Evolutionary conservation across 148 eudicot genomes (phyloP).

Genomic region (Camellia lanceoleosa): DNA sequence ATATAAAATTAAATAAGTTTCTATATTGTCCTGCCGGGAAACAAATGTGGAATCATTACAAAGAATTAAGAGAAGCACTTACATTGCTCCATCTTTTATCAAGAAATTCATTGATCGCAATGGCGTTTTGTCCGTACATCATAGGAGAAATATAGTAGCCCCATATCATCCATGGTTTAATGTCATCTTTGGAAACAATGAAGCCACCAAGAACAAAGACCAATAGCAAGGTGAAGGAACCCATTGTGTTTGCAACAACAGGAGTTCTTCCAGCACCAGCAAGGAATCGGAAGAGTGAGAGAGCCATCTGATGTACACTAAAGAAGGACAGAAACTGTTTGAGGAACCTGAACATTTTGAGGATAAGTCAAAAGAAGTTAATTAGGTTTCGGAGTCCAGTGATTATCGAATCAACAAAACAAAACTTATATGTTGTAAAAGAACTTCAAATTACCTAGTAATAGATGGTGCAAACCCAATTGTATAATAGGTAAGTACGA

Average conservation of each 20-base stretch:
- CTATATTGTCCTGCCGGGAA: background rate
- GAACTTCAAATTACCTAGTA: constrained; percentile 24
- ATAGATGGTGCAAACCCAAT: constrained; percentile 39
- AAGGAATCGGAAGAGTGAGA: constrained; percentile 3
- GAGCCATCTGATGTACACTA: constrained; percentile 7
- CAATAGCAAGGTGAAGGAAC: background rate
- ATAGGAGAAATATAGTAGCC: constrained; percentile 40
- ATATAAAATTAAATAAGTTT: too few species aligned
- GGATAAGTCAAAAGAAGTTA: background rate
- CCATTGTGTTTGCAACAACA: constrained; percentile 8
- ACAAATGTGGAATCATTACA: background rate
- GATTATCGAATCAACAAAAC: background rate
- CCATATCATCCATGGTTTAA: constrained; percentile 37
- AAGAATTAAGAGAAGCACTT: constrained; percentile 6
- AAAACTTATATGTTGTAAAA: background rate
- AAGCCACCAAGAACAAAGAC: constrained; percentile 17
- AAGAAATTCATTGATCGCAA: constrained; percentile 39
- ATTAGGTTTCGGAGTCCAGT: background rate
- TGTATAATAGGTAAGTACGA: constrained; percentile 37
- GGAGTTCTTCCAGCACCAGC: constrained; percentile 3
- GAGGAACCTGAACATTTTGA: background rate
- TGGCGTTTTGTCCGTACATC: constrained; percentile 45
- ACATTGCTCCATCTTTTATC: constrained; percentile 35
- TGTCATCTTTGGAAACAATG: constrained; percentile 31
- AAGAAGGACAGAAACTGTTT: constrained; percentile 2